Conservation (phyloP, 2,329 filamentous ascomycete species). For the Cordyceps sp. region DNA sequence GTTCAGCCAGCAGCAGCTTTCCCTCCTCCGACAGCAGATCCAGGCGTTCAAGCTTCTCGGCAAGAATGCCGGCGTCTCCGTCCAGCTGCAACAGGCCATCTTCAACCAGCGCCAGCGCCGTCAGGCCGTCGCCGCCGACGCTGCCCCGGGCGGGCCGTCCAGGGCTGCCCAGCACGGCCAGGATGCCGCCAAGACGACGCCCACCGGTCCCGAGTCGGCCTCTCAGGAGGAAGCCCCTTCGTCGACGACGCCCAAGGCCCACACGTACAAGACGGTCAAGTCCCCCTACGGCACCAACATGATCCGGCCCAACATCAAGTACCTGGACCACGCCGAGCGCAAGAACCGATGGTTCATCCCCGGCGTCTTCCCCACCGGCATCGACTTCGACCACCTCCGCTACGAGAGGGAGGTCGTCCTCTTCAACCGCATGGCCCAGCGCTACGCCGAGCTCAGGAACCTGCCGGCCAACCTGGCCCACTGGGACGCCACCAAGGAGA, state of each 20-base stretch:
- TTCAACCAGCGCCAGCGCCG: constrained; percentile 59
- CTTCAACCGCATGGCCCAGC: constrained; percentile 76
- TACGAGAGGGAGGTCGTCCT: constrained; percentile 78
- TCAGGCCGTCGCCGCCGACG: constrained; percentile 31
- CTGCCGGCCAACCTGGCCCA: constrained; percentile 73
- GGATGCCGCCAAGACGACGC: constrained; percentile 17
- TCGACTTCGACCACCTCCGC: constrained; percentile 72
- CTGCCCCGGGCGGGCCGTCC: constrained; percentile 19
- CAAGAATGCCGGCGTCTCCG: constrained; percentile 70
- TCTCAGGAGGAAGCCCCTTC: constrained; percentile 13
- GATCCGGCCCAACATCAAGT: constrained; percentile 48
- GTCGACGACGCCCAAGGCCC: constrained; percentile 19
- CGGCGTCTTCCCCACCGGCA: constrained; percentile 72
- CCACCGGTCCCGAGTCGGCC: constrained; percentile 18
- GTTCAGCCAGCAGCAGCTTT: constrained; percentile 66
- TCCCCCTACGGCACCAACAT: constrained; percentile 48
- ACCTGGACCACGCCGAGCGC: constrained; percentile 61
- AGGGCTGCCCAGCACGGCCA: constrained; percentile 14
- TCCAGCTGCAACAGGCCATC: constrained; percentile 64
- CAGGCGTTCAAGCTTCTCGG: constrained; percentile 79
- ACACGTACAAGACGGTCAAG: constrained; percentile 56
- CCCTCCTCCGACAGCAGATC: constrained; percentile 70
- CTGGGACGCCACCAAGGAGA: constrained; percentile 63
- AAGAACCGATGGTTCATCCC: constrained; percentile 68
- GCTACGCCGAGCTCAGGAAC: constrained; percentile 70